Evolutionary conservation across 108 stramenopile genomes (phyloP).

Genomic region (Poteriospumella lacustris): DNA sequence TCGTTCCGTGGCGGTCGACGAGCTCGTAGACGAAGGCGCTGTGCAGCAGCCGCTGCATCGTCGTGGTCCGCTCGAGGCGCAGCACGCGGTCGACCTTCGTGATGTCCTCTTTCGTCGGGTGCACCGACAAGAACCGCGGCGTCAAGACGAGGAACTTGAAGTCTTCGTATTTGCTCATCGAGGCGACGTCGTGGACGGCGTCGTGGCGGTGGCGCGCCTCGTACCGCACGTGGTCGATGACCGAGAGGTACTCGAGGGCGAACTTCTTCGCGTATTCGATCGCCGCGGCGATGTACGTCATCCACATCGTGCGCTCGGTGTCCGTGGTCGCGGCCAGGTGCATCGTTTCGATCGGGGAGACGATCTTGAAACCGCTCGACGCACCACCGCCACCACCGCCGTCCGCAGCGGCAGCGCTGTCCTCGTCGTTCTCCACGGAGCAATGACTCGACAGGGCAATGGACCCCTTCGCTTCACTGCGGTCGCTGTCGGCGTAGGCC

Average conservation of each 20-base stretch:
- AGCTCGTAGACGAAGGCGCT: too few relatives aligned
- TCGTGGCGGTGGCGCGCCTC: not conserved
- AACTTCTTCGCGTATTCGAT: not conserved
- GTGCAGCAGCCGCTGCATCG: too few relatives aligned
- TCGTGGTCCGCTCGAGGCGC: too few relatives aligned
- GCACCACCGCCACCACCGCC: not conserved
- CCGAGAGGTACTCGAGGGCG: not conserved
- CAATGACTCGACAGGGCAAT: not conserved
- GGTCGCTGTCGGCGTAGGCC: not conserved
- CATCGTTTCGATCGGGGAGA: not conserved
- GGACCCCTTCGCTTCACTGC: not conserved
- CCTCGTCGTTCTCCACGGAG: not conserved
- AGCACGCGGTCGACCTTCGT: not conserved
- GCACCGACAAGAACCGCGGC: not conserved
- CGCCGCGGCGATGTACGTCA: not conserved
- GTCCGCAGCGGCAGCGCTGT: not conserved
- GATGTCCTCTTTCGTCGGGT: not conserved
- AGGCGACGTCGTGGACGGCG: not conserved
- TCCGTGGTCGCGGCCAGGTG: not conserved
- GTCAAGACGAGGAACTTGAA: not conserved
- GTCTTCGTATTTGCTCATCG: not conserved
- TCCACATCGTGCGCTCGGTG: not conserved
- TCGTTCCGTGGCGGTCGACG: too few relatives aligned
- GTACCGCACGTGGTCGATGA: not conserved
- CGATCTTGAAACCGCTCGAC: constrained; percentile 8